Base-by-base conservation (phyloP, 495 filamentous ascomycete species). In the Tirmania nivea region DNA sequence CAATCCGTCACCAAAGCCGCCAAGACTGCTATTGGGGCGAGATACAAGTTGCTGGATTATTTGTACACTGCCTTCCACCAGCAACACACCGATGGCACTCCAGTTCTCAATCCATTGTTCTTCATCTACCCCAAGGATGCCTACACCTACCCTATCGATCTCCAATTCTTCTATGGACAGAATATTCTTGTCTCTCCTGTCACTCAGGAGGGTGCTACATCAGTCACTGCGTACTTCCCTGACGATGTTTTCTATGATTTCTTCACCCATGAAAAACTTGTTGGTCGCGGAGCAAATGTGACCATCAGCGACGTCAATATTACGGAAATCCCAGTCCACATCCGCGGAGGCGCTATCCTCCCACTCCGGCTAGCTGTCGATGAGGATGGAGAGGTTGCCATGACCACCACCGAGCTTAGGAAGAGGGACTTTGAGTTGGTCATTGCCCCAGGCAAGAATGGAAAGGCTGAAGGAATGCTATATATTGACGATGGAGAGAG, bases 31-130 rank as follows among this genome's bases (percentile, higher is more conserved):
- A 86, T 89, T 63, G 76, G 78, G 47, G 81, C 79, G 61, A 77
- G 84, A 19, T 88, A 87, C 70, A 71, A 72, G 2, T 70, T 90
- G 4, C 69, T 90, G 12, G 83, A 87, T 65, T 90, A 90, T 68
- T 73, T 87, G 50, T 89, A 90, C 73, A 88, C 84, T 0, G 78
- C 79, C 0, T 65, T 87, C 60, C 69, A 81, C 60, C 61, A 63
- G 35, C 82, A 87, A 63, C 72, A 72, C 34, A 56, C 69, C n/a
- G 77, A 77, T 56, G 84, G 84, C 53, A 75, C 75, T n/a, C 82
- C 84, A 2, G 68, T 76, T 57, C 58, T 86, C 16, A 75, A 71
- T 63, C 82, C 84, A 1, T 56, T 89, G 50, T 86, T 79, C 64
- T 88, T 76, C 65, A 60, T 74, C 11, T 89, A 85, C 65, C 84